Evolutionary conservation across 176 grass and related monocot genomes (phyloP).

Genomic region (Eleusine coracana): DNA sequence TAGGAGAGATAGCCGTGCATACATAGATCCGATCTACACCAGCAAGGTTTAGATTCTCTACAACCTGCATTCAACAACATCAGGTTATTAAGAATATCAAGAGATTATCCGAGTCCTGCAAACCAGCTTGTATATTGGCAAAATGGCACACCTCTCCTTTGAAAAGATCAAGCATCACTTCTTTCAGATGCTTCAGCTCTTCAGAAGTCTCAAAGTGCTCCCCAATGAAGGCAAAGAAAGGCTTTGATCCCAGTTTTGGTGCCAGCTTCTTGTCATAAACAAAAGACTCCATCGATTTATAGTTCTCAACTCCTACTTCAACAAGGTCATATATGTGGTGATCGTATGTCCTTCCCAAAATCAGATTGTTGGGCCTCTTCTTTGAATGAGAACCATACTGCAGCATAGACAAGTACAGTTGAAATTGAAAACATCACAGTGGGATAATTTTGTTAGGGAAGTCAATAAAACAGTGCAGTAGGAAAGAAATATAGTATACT

Average conservation of each 20-base stretch:
- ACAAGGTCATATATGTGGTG: conserved; percentile 97
- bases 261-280: conserved; percentile 82
- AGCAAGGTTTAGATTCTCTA: conserved; percentile 88
- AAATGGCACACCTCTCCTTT: conserved; percentile 70
- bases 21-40: conserved; percentile 83
- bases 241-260: conserved; percentile 83
- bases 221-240: conserved; percentile 90
- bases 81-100: neutral
- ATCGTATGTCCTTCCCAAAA: conserved; percentile 81
- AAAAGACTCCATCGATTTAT: conserved; percentile 77
- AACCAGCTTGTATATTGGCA: neutral
- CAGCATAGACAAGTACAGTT: neutral
- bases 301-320: conserved; percentile 92
- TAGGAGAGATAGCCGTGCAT: conserved; percentile 77
- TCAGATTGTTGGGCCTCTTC: conserved; percentile 94
- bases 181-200: conserved; percentile 91
- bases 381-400: conserved; percentile 97
- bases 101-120: neutral
- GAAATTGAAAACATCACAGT: neutral
- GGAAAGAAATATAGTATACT: too few relatives aligned
- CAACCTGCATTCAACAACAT: conserved; percentile 56
- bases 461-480: neutral
- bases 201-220: conserved; percentile 83
- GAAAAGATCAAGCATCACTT: conserved; percentile 91
- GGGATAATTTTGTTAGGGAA: neutral